Evolutionary conservation across 2,329 filamentous ascomycete genomes (phyloP).

Genomic region (Mariannaea sp.): DNA sequence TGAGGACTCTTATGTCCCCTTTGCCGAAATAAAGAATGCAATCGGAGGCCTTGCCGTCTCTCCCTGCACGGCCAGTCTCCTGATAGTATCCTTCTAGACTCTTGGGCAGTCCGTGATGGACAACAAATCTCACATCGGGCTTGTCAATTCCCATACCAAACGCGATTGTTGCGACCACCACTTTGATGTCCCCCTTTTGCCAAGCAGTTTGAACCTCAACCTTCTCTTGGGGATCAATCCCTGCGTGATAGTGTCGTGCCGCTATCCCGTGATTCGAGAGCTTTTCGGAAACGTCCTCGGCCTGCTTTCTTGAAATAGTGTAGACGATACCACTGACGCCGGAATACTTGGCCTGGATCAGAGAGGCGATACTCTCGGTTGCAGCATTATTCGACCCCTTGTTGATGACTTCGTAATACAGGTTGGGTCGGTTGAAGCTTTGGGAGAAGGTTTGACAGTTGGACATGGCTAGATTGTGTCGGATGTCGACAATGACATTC

Average conservation of each 20-base stretch:
- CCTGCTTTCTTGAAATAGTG: constrained; percentile 81
- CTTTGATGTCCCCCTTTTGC: constrained; percentile 79
- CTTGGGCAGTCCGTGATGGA: constrained; percentile 91
- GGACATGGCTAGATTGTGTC: constrained; percentile 84
- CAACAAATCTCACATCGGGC: constrained; percentile 92
- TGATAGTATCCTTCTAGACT: constrained; percentile 98
- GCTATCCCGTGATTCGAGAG: constrained; percentile 69
- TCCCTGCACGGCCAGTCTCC: constrained; percentile 91
- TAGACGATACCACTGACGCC: constrained; percentile 90
- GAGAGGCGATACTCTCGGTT: constrained; percentile 56
- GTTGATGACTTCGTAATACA: constrained; percentile 81
- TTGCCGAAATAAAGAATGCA: constrained; percentile 92
- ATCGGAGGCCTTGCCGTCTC: constrained; percentile 84
- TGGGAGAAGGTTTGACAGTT: constrained; percentile 81
- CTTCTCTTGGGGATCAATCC: constrained; percentile 71
- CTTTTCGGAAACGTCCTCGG: constrained; percentile 77
- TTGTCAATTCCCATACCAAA: constrained; percentile 99
- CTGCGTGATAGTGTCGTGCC: constrained; percentile 86
- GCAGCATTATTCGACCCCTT: constrained; percentile 65
- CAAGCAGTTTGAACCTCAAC: constrained; percentile 75
- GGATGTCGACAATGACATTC: constrained; percentile 90
- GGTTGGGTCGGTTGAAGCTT: constrained; percentile 96
- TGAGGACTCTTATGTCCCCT: constrained; percentile 72
- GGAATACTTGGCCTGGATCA: constrained; percentile 73
- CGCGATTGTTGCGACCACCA: constrained; percentile 97